A percentile compares a stretch with the other conserved stretches of the same genome.
phyloP scores from a whole-genome alignment of 148 eudicot genomes.

The Vaccinium corymbosum region DNA sequence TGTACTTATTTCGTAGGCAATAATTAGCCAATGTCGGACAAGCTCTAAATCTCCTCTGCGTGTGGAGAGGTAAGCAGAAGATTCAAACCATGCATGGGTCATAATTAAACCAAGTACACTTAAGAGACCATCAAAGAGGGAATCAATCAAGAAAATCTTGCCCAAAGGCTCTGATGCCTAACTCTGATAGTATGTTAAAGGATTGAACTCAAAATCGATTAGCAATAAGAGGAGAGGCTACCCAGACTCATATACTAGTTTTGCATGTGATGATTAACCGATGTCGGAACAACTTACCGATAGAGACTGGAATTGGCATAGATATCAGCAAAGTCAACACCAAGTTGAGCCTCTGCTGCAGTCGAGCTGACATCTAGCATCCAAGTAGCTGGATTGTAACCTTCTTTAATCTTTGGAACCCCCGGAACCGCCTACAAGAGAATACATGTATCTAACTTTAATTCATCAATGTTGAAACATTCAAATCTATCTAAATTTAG shows the following conservation, averaged over 20 bases:
- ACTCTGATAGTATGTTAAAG: neutral
- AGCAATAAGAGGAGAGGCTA: neutral
- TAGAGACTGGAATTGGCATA: constrained; percentile 36
- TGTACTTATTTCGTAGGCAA: neutral
- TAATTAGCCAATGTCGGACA: neutral
- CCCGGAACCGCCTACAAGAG: constrained; percentile 33
- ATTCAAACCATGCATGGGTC: neutral
- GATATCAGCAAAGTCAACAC: constrained; percentile 46
- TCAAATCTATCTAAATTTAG: neutral
- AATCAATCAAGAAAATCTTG: neutral
- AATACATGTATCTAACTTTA: neutral
- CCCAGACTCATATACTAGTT: neutral
- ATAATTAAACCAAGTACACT: neutral
- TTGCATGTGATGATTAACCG: neutral
- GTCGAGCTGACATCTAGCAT: constrained; percentile 47
- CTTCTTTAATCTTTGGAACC: constrained; percentile 39
- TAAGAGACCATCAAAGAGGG: neutral
- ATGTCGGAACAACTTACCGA: constrained; percentile 16
- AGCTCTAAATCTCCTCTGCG: neutral
- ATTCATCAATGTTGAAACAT: neutral
- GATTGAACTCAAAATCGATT: neutral
- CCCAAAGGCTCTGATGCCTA: neutral
- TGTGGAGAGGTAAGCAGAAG: neutral
- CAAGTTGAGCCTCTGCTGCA: constrained; percentile 36
- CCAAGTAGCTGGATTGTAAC: constrained; percentile 58